phyloP scores from a whole-genome alignment of 495 filamentous ascomycete genomes.

The Penicillium psychrofluorescens region DNA sequence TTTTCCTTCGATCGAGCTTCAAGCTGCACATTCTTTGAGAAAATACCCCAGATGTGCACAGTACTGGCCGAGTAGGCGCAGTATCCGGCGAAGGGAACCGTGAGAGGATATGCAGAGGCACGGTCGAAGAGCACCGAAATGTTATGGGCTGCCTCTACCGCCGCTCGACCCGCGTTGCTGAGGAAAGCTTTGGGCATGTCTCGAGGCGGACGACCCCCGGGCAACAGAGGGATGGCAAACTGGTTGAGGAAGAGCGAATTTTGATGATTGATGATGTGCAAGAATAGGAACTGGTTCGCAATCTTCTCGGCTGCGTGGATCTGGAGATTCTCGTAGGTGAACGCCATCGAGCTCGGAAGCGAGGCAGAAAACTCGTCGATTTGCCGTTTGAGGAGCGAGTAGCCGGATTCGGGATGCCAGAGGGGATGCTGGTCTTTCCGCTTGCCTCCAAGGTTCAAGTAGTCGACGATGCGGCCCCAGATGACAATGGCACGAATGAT shows the following conservation, averaged over 20 bases:
- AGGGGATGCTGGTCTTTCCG: constrained; percentile 67
- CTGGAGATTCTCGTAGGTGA: constrained; percentile 76
- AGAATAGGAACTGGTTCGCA: constrained; percentile 88
- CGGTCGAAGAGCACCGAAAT: constrained; percentile 81
- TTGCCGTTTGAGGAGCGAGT: constrained; percentile 60
- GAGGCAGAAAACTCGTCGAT: constrained; percentile 61
- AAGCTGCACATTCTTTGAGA: constrained; percentile 69
- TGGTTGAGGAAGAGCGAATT: constrained; percentile 85
- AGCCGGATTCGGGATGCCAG: constrained; percentile 77
- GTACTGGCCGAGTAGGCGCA: constrained; percentile 89
- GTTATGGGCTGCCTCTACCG: constrained; percentile 81
- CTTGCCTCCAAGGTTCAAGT: constrained; percentile 86
- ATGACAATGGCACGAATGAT: constrained; percentile 79
- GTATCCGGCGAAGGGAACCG: constrained; percentile 90
- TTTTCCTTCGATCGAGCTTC: constrained; percentile 76
- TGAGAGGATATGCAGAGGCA: constrained; percentile 68
- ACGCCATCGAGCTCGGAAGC: constrained; percentile 63
- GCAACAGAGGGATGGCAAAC: constrained; percentile 70
- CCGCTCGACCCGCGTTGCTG: constrained; percentile 63
- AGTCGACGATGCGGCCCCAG: constrained; percentile 86
- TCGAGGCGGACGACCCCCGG: constrained; percentile 56
- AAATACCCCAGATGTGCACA: constrained; percentile 87
- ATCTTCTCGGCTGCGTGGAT: constrained; percentile 75
- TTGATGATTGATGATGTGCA: constrained; percentile 86
- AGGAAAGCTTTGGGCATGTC: constrained; percentile 79